These are phyloP conservation scores for Dactylis glomerata DNA, from an alignment of 176 grass and related monocot genomes.

Conservation along the genomic window DNA sequence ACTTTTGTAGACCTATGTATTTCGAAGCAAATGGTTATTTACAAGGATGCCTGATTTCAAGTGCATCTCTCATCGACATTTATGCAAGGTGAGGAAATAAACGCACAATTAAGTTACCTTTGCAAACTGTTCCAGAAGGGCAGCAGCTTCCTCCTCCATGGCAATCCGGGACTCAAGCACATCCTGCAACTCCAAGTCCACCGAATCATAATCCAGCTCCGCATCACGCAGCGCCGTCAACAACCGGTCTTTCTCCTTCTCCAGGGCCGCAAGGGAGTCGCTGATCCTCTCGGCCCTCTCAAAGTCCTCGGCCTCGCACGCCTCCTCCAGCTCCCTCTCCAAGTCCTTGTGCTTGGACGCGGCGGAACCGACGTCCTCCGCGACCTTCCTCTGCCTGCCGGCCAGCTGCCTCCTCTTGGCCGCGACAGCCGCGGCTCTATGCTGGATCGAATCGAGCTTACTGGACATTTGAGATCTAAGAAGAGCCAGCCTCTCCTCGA, in stretches of 20 bases:
- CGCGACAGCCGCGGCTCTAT: conserved; percentile 39
- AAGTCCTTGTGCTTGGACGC: conserved; percentile 63
- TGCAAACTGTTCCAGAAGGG: conserved; percentile 61
- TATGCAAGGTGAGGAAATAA: background rate
- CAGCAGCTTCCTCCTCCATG: conserved; percentile 60
- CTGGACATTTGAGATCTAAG: conserved; percentile 64
- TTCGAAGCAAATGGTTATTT: background rate
- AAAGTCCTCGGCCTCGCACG: conserved; percentile 83
- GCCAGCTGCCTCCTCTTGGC: conserved; percentile 73
- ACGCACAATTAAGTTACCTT: conserved; percentile 44
- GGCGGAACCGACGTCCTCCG: conserved; percentile 37
- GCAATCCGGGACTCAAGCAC: conserved; percentile 63
- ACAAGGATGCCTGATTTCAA: background rate
- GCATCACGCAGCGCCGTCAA: conserved; percentile 49
- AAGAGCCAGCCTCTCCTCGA: conserved; percentile 54
- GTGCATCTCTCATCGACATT: background rate
- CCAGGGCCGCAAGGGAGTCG: conserved; percentile 45
- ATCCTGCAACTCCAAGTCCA: conserved; percentile 75
- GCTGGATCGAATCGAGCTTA: conserved; percentile 55
- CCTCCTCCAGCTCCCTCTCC: conserved; percentile 87
- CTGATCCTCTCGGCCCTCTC: conserved; percentile 88
- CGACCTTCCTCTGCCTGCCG: conserved; percentile 49
- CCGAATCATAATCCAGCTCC: conserved; percentile 59
- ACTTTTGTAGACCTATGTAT: background rate
- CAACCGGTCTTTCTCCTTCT: conserved; percentile 66